Evolutionary conservation across 2,329 filamentous ascomycete species (phyloP).

Genomic region (Epichloe festucae): DNA sequence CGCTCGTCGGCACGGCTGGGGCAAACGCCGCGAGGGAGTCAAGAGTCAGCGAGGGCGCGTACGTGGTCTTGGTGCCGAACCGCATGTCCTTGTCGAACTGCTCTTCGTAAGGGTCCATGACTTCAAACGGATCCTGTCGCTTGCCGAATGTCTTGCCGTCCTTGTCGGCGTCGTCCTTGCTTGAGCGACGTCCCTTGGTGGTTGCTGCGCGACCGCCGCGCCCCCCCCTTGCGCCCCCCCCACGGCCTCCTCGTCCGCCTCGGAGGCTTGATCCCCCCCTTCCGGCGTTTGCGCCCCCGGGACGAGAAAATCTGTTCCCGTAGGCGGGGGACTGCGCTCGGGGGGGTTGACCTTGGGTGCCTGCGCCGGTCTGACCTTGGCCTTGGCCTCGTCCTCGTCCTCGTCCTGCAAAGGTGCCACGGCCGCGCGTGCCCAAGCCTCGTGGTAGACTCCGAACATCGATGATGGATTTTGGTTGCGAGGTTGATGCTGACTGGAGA

Average conservation of each 20-base stretch:
- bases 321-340: constrained; percentile 3
- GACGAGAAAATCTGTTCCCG: constrained; percentile 10
- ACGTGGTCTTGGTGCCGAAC: constrained; percentile 20
- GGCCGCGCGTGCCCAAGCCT: constrained; percentile 14
- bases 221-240: constrained; percentile 4
- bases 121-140: constrained; percentile 13
- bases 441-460: constrained; percentile 26
- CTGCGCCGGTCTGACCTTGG: constrained; percentile 4
- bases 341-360: not conserved
- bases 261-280: constrained; percentile 2
- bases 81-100: constrained; percentile 23
- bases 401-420: constrained; percentile 14
- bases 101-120: constrained; percentile 20
- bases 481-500: not conserved
- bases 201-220: constrained; percentile 5
- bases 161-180: constrained; percentile 15
- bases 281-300: constrained; percentile 2
- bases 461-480: constrained; percentile 21
- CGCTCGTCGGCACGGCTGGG: constrained; percentile 16
- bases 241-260: constrained; percentile 10
- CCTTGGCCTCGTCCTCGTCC: constrained; percentile 8
- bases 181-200: constrained; percentile 10
- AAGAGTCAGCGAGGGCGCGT: constrained; percentile 21
- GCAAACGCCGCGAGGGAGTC: constrained; percentile 18
- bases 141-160: constrained; percentile 10